These are phyloP conservation scores for Parastagonospora nodorum DNA, from an alignment of 2,329 filamentous ascomycete genomes.

Conservation along the genomic window DNA sequence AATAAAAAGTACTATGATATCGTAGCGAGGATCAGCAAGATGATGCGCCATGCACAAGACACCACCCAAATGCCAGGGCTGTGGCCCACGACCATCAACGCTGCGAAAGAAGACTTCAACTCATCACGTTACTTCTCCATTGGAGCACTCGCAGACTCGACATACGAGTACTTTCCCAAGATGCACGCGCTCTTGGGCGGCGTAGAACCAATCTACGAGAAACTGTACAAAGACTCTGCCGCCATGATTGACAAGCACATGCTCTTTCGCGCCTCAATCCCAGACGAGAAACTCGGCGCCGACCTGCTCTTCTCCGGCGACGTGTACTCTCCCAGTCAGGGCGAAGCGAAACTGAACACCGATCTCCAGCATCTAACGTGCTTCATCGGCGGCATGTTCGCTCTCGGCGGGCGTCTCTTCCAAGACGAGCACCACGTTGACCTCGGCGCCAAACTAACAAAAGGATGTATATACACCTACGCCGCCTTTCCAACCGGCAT, in stretches of 20 bases:
- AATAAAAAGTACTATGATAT: conserved; percentile 46
- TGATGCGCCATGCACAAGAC: conserved; percentile 39
- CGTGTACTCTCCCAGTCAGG: conserved; percentile 27
- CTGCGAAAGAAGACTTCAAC: conserved; percentile 34
- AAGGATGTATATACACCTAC: conserved; percentile 67
- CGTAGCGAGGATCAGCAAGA: conserved; percentile 38
- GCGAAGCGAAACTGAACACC: conserved; percentile 42
- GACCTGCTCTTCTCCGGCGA: conserved; percentile 44
- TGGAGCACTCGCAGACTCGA: conserved; percentile 45
- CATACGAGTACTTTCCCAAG: conserved; percentile 47
- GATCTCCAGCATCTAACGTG: conserved; percentile 64
- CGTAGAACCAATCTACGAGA: conserved; percentile 52
- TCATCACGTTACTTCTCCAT: conserved; percentile 37
- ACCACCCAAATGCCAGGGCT: conserved; percentile 42
- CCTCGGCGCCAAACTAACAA: conserved; percentile 62
- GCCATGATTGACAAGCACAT: conserved; percentile 53
- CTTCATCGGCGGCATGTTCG: conserved; percentile 67
- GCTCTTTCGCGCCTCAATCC: conserved; percentile 54
- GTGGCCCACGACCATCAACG: conserved; percentile 48
- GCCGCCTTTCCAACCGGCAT: conserved; percentile 60
- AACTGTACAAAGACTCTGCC: conserved; percentile 61
- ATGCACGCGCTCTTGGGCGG: conserved; percentile 47
- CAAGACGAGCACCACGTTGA: conserved; percentile 57
- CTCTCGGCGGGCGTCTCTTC: conserved; percentile 62
- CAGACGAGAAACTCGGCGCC: conserved; percentile 27